A percentile compares a stretch with the other conserved stretches of the same genome.
These are phyloP conservation scores for Protostelium mycophagum DNA, from an alignment of 78 protist species.

Conservation along the genomic window DNA sequence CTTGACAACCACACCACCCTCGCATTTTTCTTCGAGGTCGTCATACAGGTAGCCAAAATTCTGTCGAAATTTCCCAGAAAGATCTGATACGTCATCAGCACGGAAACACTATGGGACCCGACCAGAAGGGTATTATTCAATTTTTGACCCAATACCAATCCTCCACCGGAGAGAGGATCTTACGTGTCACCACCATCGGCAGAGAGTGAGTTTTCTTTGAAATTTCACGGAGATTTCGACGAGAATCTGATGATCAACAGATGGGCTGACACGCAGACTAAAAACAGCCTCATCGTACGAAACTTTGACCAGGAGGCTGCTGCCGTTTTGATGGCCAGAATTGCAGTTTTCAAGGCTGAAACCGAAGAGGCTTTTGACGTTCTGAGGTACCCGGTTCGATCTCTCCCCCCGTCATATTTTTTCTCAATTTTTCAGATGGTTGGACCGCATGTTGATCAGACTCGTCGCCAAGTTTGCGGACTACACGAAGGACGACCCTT, in stretches of 20 bases:
- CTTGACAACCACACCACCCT: constrained; percentile 69
- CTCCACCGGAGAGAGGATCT: constrained; percentile 63
- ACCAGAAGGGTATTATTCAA: constrained; percentile 75
- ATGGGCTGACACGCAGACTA: constrained; percentile 3
- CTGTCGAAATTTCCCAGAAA: background rate
- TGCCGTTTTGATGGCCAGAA: constrained; percentile 96
- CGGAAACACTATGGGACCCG: constrained; percentile 1
- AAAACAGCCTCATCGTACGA: constrained; percentile 10
- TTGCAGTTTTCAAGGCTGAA: constrained; percentile 83
- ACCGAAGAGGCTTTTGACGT: constrained; percentile 86
- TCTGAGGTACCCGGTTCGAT: too few relatives aligned
- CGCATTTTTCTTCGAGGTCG: constrained; percentile 86
- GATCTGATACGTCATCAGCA: constrained; percentile 10
- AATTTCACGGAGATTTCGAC: background rate
- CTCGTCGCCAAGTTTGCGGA: constrained; percentile 80
- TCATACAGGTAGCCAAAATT: constrained; percentile 1
- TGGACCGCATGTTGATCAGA: constrained; percentile 93
- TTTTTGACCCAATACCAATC: constrained; percentile 83
- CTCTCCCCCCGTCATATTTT: too few relatives aligned
- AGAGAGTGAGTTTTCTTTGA: constrained; percentile 27
- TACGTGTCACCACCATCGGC: constrained; percentile 94
- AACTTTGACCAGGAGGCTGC: constrained; percentile 96
- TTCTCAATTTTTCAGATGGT: too few relatives aligned
- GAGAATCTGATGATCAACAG: background rate
- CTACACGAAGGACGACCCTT: constrained; percentile 75